phyloP scores from a whole-genome alignment of 2,329 filamentous ascomycete species.

The Monosporascus sp. region DNA sequence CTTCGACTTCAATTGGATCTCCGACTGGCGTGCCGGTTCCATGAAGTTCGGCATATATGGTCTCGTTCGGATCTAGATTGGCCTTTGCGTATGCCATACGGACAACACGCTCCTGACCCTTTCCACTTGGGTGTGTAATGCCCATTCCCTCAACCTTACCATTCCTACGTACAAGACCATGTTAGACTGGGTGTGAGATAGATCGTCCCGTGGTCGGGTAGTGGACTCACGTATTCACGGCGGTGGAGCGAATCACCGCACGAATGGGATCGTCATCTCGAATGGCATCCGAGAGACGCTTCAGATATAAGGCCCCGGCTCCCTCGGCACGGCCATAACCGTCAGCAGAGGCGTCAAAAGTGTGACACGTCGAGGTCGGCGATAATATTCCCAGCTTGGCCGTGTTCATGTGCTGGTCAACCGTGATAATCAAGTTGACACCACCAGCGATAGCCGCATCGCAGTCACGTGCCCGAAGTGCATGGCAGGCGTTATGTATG shows the following conservation, averaged over 20 bases:
- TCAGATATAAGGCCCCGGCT: conserved; percentile 17
- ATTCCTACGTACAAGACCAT: conserved; percentile 6
- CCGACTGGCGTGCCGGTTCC: conserved; percentile 21
- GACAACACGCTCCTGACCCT: conserved; percentile 17
- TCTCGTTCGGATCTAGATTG: conserved; percentile 16
- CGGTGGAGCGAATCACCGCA: conserved; percentile 19
- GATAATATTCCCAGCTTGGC: conserved; percentile 29
- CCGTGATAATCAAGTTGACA: conserved; percentile 30
- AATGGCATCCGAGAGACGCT: conserved; percentile 24
- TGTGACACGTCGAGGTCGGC: conserved; percentile 24
- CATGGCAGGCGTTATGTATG: conserved; percentile 25
- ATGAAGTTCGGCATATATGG: conserved; percentile 20
- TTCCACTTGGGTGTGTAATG: conserved; percentile 24
- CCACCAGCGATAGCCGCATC: conserved; percentile 30
- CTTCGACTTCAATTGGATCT: conserved; percentile 20
- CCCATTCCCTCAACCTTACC: conserved; percentile 22
- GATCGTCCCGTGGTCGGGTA: not conserved
- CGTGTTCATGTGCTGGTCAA: conserved; percentile 24
- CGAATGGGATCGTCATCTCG: conserved; percentile 22
- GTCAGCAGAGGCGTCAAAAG: conserved; percentile 25
- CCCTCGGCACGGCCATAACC: conserved; percentile 22
- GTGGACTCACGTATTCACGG: conserved; percentile 21
- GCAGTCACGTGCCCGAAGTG: conserved; percentile 24
- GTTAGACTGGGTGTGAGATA: not conserved
- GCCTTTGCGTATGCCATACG: conserved; percentile 15